Percentiles rank a stretch among this genome's conserved stretches.
Evolutionary conservation across 2,329 filamentous ascomycete genomes (phyloP).

Genomic region (Aspergillus pseudoterreus): DNA sequence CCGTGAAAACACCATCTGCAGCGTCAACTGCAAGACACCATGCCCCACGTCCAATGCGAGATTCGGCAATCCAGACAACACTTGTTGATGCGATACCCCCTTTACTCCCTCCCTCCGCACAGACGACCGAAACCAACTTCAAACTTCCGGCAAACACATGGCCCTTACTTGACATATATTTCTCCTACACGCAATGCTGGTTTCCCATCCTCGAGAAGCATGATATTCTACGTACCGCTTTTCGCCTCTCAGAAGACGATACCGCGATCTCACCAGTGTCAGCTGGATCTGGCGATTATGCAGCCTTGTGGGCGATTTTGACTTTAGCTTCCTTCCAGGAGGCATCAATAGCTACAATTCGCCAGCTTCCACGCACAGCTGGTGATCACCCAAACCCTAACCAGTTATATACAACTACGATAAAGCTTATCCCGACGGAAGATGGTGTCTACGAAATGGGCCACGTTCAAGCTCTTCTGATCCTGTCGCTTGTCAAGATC

Average conservation of each 20-base stretch:
- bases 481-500: constrained; percentile 62
- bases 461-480: constrained; percentile 55
- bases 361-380: constrained; percentile 13
- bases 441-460: constrained; percentile 46
- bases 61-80: constrained; percentile 25
- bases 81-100: neutral
- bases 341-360: constrained; percentile 26
- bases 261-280: constrained; percentile 21
- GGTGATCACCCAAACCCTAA: constrained; percentile 15
- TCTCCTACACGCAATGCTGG: constrained; percentile 73
- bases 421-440: constrained; percentile 46
- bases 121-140: constrained; percentile 30
- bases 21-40: constrained; percentile 10
- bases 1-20: constrained; percentile 20
- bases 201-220: constrained; percentile 69
- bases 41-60: constrained; percentile 15
- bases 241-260: constrained; percentile 28
- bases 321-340: constrained; percentile 57
- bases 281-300: constrained; percentile 45
- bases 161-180: constrained; percentile 67
- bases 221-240: constrained; percentile 53
- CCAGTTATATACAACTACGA: constrained; percentile 44
- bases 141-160: constrained; percentile 49
- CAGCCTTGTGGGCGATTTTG: constrained; percentile 59
- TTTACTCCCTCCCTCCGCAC: neutral